These are phyloP conservation scores for Didymella exigua DNA, from an alignment of 2,329 filamentous ascomycete genomes.

Conservation along the genomic window DNA sequence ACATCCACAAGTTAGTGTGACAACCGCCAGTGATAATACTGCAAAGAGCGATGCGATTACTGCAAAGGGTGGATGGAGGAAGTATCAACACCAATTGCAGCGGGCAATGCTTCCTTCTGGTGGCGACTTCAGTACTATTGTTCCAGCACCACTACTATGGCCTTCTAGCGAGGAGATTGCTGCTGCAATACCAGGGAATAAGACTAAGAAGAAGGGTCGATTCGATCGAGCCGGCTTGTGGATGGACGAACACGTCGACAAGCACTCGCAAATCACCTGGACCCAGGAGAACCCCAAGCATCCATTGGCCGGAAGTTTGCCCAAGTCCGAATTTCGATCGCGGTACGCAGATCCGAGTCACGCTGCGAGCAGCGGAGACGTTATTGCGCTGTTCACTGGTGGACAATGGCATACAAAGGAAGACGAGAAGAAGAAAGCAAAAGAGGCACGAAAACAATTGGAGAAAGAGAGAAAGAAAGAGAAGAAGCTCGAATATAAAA, in stretches of 20 bases:
- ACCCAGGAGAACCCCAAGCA: constrained; percentile 50
- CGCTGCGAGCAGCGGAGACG: constrained; percentile 55
- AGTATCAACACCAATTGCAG: constrained; percentile 8
- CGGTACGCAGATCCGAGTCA: constrained; percentile 59
- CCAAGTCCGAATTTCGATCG: constrained; percentile 50
- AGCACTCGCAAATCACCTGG: constrained; percentile 54
- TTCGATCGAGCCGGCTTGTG: constrained; percentile 16
- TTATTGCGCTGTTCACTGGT: constrained; percentile 54
- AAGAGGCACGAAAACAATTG: not conserved
- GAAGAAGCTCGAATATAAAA: not conserved
- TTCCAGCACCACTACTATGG: constrained; percentile 48
- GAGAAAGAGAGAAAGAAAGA: not conserved
- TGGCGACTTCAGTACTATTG: constrained; percentile 34
- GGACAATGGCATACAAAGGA: constrained; percentile 23
- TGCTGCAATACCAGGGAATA: constrained; percentile 27
- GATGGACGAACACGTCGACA: constrained; percentile 56
- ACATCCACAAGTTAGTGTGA: too few species aligned
- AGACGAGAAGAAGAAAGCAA: not conserved
- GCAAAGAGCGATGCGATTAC: not conserved
- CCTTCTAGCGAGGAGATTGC: constrained; percentile 27
- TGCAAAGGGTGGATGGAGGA: not conserved
- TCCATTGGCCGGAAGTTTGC: constrained; percentile 35
- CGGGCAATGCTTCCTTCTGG: constrained; percentile 3
- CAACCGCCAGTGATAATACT: not conserved
- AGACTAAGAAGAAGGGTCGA: not conserved